These are phyloP conservation scores for Candida insectalens DNA, from an alignment of 805 yeast genomes.

Conservation along the genomic window DNA sequence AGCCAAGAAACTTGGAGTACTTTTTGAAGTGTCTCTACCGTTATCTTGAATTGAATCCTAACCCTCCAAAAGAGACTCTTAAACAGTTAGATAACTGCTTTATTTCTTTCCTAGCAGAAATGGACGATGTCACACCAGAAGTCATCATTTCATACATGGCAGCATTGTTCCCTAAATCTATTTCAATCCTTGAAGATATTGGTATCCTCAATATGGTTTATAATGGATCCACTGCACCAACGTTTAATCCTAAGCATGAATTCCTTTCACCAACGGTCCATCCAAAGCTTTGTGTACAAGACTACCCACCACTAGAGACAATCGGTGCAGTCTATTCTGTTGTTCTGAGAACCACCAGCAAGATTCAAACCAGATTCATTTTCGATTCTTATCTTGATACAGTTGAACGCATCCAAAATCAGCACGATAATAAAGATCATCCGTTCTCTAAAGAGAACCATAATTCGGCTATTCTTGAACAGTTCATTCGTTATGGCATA, in stretches of 20 bases:
- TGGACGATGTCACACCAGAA: constrained; percentile 4
- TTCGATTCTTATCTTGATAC: background rate
- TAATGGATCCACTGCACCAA: background rate
- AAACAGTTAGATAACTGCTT: constrained; percentile 6
- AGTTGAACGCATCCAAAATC: background rate
- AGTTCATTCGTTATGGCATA: background rate
- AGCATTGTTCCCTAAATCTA: constrained; percentile 7
- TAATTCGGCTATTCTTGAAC: background rate
- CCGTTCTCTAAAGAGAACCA: background rate
- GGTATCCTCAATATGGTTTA: background rate
- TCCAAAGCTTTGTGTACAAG: background rate
- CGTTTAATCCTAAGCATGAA: background rate
- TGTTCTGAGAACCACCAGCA: no score
- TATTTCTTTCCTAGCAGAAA: constrained; percentile 5
- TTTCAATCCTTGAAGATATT: constrained; percentile 1
- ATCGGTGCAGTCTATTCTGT: background rate
- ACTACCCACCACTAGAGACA: background rate
- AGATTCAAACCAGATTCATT: background rate
- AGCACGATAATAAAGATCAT: background rate
- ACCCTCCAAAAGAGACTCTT: background rate
- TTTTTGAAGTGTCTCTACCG: constrained; percentile 9
- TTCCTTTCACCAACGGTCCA: background rate
- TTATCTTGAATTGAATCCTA: constrained; percentile 2
- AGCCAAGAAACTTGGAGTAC: constrained; percentile 6
- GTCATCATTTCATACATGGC: constrained; percentile 7